Evolutionary conservation across 2,329 filamentous ascomycete genomes (phyloP).

Genomic region (Fusarium lateritium): DNA sequence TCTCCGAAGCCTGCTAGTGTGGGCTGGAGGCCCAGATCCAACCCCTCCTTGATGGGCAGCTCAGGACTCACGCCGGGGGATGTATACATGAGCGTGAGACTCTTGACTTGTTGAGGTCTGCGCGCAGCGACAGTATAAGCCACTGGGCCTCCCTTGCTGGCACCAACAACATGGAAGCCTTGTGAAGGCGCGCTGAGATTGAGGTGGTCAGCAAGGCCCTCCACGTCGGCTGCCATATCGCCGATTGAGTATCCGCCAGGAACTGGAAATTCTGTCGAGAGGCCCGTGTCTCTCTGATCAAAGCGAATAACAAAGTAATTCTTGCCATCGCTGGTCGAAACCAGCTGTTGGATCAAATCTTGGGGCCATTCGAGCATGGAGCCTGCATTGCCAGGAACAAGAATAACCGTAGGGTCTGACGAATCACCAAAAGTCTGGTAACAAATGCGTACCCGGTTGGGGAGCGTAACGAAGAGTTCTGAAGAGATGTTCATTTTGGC

Average conservation of each 20-base stretch:
- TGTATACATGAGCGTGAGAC: slow-evolving; percentile 46
- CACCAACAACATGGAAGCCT: slow-evolving; percentile 46
- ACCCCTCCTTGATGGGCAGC: slow-evolving; percentile 13
- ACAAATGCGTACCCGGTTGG: slow-evolving; percentile 49
- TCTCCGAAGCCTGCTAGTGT: slow-evolving; percentile 4
- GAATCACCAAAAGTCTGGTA: slow-evolving; percentile 50
- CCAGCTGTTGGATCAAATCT: slow-evolving; percentile 41
- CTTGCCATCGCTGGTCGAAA: slow-evolving; percentile 13
- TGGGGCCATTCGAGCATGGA: slow-evolving; percentile 49
- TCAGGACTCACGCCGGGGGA: slow-evolving; percentile 41
- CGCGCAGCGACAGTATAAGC: slow-evolving; percentile 43
- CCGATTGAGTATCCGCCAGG: slow-evolving; percentile 45
- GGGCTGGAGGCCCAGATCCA: slow-evolving; percentile 2
- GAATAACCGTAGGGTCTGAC: slow-evolving; percentile 45
- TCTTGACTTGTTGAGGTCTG: slow-evolving; percentile 34
- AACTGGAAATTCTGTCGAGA: slow-evolving; percentile 46
- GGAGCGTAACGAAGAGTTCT: slow-evolving; percentile 49
- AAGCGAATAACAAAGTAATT: slow-evolving; percentile 43
- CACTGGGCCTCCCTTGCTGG: slow-evolving; percentile 49
- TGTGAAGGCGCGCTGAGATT: slow-evolving; percentile 21
- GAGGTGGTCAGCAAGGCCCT: slow-evolving; percentile 49
- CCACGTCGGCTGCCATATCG: slow-evolving; percentile 49
- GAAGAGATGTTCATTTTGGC: slow-evolving; percentile 28
- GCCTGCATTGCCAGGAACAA: slow-evolving; percentile 41
- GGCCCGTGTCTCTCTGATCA: slow-evolving; percentile 46